Evolutionary conservation across 2,329 filamentous ascomycete species (phyloP).

Genomic region (Neonectria ditissima): DNA sequence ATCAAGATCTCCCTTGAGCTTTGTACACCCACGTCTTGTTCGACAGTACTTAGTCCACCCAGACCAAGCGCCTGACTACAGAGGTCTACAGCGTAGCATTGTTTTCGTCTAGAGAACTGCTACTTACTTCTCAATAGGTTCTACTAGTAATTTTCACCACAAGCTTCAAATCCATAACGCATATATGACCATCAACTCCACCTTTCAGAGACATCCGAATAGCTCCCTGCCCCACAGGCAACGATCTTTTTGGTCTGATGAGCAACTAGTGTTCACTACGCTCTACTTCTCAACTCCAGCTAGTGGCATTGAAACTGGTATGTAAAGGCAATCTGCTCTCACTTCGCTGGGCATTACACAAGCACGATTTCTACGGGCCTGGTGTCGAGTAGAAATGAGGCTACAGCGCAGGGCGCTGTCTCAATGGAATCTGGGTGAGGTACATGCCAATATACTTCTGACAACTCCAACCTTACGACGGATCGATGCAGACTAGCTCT

Average conservation of each 20-base stretch:
- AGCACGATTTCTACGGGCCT: conserved; percentile 8
- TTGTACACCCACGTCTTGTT: conserved; percentile 9
- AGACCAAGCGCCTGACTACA: neutral
- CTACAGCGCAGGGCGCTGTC: conserved; percentile 16
- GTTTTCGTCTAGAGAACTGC: conserved; percentile 2
- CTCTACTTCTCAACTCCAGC: conserved; percentile 4
- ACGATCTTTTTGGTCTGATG: conserved; percentile 1
- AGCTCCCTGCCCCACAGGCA: neutral
- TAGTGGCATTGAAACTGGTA: neutral
- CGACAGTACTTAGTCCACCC: conserved; percentile 6
- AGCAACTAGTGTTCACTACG: neutral
- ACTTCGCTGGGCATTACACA: conserved; percentile 1
- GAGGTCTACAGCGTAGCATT: neutral
- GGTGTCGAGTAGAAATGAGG: conserved; percentile 15
- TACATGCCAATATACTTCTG: conserved; percentile 18
- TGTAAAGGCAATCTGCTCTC: conserved; percentile 2
- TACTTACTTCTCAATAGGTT: neutral
- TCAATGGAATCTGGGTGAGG: conserved; percentile 8
- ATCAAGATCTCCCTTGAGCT: conserved; percentile 7
- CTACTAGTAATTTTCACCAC: neutral
- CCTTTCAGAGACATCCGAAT: conserved; percentile 5
- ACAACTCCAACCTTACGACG: conserved; percentile 3
- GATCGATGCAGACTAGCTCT: conserved; percentile 22
- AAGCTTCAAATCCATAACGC: conserved; percentile 13
- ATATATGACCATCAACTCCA: conserved; percentile 9